Conservation (phyloP, 768 basidiomycete species). For the Fomitopsis pulvina region DNA sequence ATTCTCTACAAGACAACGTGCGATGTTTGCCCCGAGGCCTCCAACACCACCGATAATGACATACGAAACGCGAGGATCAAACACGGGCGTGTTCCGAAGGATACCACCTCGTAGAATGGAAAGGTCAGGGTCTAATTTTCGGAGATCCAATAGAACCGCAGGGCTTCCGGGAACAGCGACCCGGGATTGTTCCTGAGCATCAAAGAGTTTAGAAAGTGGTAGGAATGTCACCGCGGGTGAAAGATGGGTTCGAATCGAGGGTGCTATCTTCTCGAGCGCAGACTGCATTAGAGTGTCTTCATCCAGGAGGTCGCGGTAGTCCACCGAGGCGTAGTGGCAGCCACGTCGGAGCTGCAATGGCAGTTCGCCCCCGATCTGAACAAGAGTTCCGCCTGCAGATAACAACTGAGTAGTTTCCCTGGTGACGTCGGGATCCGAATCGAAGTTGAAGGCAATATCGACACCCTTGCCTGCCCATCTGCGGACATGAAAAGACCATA, state of each 20-base stretch:
- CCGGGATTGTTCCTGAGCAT: not conserved
- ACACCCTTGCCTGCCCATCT: not conserved
- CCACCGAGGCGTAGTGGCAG: constrained; percentile 5
- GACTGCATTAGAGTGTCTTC: too few species aligned
- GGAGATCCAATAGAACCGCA: not conserved
- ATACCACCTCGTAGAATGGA: not conserved
- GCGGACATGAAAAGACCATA: constrained; percentile 2
- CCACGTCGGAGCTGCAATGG: not conserved
- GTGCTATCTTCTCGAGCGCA: not conserved
- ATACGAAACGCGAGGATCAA: constrained; percentile 6
- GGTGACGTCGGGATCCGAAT: not conserved
- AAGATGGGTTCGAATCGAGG: not conserved
- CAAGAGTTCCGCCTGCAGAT: constrained; percentile 1
- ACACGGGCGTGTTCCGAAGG: not conserved
- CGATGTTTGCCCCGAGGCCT: constrained; percentile 2
- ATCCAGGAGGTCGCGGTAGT: constrained; percentile 1
- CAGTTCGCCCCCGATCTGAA: constrained; percentile 4
- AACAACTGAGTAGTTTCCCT: constrained; percentile 3
- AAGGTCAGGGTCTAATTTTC: not conserved
- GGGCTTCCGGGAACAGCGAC: not conserved
- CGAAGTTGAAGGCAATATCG: constrained; percentile 9
- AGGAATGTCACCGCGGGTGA: too few species aligned
- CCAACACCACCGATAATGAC: constrained; percentile 8
- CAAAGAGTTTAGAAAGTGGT: too few species aligned
- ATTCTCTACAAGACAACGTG: constrained; percentile 3